Evolutionary conservation across 164 flowering plant species (phyloP).

Genomic region (Tetracentron sinense): DNA sequence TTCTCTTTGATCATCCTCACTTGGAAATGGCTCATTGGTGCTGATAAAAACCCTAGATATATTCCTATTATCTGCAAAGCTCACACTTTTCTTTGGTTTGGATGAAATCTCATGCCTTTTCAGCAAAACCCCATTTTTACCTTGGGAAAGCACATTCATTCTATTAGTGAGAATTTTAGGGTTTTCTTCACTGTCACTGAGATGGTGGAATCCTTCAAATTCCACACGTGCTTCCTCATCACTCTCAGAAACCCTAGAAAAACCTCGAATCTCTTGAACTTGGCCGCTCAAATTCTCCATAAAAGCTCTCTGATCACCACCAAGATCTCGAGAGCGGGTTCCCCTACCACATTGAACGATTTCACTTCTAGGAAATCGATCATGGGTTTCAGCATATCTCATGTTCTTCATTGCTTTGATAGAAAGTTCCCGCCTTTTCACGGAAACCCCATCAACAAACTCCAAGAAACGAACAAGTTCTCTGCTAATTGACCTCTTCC

Average conservation of each 20-base stretch:
- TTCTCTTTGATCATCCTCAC: conserved; percentile 20
- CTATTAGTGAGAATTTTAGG: conserved; percentile 12
- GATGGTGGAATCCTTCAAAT: conserved; percentile 35
- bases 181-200: conserved; percentile 26
- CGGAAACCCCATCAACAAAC: conserved; percentile 43
- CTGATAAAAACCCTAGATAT: conserved; percentile 18
- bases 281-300: conserved; percentile 33
- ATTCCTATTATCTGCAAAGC: conserved; percentile 50
- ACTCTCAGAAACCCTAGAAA: conserved; percentile 26
- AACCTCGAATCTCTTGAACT: conserved; percentile 26
- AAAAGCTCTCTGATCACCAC: conserved; percentile 18
- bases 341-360: too few species aligned
- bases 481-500: conserved; percentile 41
- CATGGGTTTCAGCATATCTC: too few species aligned
- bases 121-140: conserved; percentile 25
- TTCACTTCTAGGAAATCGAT: too few species aligned
- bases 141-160: conserved; percentile 10
- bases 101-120: conserved; percentile 23
- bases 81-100: conserved; percentile 43
- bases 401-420: conserved; percentile 28
- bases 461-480: conserved; percentile 47
- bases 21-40: conserved; percentile 12
- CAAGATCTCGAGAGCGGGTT: conserved; percentile 10
- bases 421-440: conserved; percentile 29
- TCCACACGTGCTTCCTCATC: conserved; percentile 35